Percentiles rank a stretch among this genome's conserved stretches.
phyloP scores from a whole-genome alignment of 1,284 basidiomycete genomes.

The Austropuccinia psidii region DNA sequence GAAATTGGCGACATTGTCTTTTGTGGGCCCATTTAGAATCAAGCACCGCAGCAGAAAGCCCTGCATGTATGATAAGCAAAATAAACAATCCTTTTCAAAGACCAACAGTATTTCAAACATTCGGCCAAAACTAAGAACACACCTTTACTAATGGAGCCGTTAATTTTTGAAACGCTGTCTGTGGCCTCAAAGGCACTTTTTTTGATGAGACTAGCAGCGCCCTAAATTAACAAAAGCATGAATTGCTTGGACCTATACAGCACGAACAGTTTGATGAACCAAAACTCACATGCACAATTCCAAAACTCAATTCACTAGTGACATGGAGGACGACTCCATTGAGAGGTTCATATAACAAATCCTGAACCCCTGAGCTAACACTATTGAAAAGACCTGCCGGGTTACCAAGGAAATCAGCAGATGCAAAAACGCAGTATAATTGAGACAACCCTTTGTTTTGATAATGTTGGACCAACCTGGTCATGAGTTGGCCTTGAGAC shows the following conservation, averaged over 20 bases:
- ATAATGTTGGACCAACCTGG: slow-evolving; percentile 84
- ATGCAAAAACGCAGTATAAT: slow-evolving; percentile 89
- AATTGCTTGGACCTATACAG: slow-evolving; percentile 27
- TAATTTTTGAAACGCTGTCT: slow-evolving; percentile 94
- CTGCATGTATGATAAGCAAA: slow-evolving; percentile 53
- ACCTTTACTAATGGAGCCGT: slow-evolving; percentile 95
- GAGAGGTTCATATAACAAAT: slow-evolving; percentile 99
- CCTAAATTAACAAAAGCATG: slow-evolving; percentile 55
- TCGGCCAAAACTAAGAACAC: too few species aligned
- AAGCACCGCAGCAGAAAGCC: slow-evolving; percentile 35
- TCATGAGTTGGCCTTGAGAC: slow-evolving; percentile 72
- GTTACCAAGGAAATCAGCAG: slow-evolving; percentile 76
- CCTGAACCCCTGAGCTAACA: slow-evolving; percentile 95
- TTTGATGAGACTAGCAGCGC: slow-evolving; percentile 96
- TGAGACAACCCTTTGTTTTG: slow-evolving; percentile 88
- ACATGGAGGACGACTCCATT: slow-evolving; percentile 96
- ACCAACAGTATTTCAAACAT: too few species aligned
- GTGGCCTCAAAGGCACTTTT: slow-evolving; percentile 96
- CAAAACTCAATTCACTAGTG: slow-evolving; percentile 86
- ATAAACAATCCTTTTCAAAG: slow-evolving; percentile 81
- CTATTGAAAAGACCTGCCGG: slow-evolving; percentile 97
- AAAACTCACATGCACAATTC: slow-evolving; percentile 75
- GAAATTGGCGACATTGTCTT: slow-evolving; percentile 35
- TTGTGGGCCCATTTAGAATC: slow-evolving; percentile 36
- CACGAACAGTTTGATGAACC: neutral